Evolutionary conservation across 2,329 filamentous ascomycete genomes (phyloP).

Genomic region (Aureobasidium namibiae): DNA sequence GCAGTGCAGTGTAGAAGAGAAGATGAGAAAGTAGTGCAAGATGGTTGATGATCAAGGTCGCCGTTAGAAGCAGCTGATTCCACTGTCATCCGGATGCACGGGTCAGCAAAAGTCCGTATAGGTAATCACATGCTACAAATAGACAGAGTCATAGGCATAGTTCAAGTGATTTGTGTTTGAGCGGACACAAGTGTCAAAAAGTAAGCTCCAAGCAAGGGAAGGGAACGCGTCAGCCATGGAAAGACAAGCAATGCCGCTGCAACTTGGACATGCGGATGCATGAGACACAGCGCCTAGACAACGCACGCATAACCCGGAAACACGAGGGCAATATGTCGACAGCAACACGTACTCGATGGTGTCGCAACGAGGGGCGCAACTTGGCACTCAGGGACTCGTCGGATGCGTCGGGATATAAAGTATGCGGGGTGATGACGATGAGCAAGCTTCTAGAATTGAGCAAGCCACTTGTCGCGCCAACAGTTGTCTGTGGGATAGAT

Average conservation of each 20-base stretch:
- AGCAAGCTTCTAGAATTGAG: not conserved
- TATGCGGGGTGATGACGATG: not conserved
- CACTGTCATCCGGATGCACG: constrained; percentile 16
- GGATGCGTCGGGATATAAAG: not conserved
- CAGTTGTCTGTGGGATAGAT: not conserved
- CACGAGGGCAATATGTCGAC: not conserved
- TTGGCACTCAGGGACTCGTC: not conserved
- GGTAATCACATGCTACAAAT: constrained; percentile 4
- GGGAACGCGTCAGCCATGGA: not conserved
- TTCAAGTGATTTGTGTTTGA: not conserved
- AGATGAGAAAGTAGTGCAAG: not conserved
- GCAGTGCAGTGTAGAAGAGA: not conserved
- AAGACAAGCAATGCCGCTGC: not conserved
- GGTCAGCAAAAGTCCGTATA: constrained; percentile 4
- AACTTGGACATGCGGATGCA: not conserved
- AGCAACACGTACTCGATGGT: constrained; percentile 5
- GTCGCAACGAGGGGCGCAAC: not conserved
- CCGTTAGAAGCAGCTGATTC: not conserved
- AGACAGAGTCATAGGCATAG: not conserved
- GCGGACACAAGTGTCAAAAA: not conserved
- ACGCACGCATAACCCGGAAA: constrained; percentile 1
- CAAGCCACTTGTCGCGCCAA: not conserved
- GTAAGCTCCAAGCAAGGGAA: constrained; percentile 7
- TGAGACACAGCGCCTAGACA: not conserved
- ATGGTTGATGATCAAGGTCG: not conserved